Percentiles rank a stretch among this genome's conserved stretches.
Evolutionary conservation across 2,329 filamentous ascomycete genomes (phyloP).

Genomic region (Aciculosporium take): DNA sequence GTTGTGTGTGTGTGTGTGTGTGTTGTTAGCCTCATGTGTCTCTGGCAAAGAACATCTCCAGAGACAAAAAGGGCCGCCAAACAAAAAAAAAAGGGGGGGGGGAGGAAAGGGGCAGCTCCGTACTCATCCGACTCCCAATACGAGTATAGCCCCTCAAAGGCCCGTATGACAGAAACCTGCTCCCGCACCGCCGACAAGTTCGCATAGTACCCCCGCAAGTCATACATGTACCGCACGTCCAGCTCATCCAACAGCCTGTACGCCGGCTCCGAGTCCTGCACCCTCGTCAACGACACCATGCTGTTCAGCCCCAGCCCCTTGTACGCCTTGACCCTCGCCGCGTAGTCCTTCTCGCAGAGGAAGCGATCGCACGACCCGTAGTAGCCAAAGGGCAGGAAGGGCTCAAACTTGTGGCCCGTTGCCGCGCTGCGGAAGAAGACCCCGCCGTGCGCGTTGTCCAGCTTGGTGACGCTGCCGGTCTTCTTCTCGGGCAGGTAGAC

Average conservation of each 20-base stretch:
- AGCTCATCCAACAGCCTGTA: conserved; percentile 26
- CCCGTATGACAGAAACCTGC: conserved; percentile 25
- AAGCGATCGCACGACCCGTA: conserved; percentile 30
- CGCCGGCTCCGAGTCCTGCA: conserved; percentile 20
- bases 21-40: background rate
- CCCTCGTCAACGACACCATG: conserved; percentile 28
- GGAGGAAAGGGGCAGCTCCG: conserved; percentile 5
- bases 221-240: conserved; percentile 29
- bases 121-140: conserved; percentile 34
- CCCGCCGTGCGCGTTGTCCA: conserved; percentile 31
- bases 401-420: conserved; percentile 22
- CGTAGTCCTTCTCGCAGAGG: conserved; percentile 24
- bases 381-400: conserved; percentile 30
- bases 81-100: background rate
- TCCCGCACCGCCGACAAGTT: conserved; percentile 26
- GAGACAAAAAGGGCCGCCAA: too few relatives aligned
- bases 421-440: conserved; percentile 24
- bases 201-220: conserved; percentile 28
- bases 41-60: too few relatives aligned
- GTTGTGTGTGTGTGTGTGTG: too few relatives aligned
- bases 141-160: conserved; percentile 26
- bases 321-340: conserved; percentile 20
- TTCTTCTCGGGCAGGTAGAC: conserved; percentile 29
- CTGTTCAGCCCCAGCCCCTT: conserved; percentile 26
- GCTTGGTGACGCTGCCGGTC: conserved; percentile 27